These are phyloP conservation scores for Ganoderma sp. DNA, from an alignment of 1,284 basidiomycete genomes.

Conservation along the genomic window DNA sequence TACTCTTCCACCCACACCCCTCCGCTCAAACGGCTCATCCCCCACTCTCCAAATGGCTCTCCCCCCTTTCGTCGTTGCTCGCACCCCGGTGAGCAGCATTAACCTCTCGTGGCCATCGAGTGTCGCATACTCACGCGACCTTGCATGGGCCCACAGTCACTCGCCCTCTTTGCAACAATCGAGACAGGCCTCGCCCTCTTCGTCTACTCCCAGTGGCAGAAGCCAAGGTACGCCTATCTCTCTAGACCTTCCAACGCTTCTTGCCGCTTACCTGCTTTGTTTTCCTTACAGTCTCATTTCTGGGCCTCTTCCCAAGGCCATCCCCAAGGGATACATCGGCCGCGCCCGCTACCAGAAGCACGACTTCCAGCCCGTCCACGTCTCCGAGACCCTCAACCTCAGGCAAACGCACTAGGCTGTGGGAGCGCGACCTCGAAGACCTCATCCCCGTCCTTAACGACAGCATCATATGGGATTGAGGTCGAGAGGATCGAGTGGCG, in stretches of 20 bases:
- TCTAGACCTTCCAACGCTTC: background rate
- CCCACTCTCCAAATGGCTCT: slow-evolving; percentile 29
- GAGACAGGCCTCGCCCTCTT: slow-evolving; percentile 35
- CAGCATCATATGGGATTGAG: slow-evolving; percentile 31
- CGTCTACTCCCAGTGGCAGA: slow-evolving; percentile 36
- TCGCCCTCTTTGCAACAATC: slow-evolving; percentile 36
- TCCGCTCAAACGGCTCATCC: slow-evolving; percentile 19
- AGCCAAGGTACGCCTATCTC: slow-evolving; percentile 32
- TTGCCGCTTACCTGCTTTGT: background rate
- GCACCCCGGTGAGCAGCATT: slow-evolving; percentile 33
- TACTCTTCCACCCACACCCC: slow-evolving; percentile 14
- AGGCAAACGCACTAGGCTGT: slow-evolving; percentile 22
- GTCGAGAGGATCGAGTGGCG: background rate
- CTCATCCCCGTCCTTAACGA: slow-evolving; percentile 30
- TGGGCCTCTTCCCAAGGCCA: slow-evolving; percentile 36
- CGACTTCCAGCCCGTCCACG: slow-evolving; percentile 26
- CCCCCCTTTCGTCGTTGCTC: slow-evolving; percentile 30
- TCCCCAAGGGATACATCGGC: slow-evolving; percentile 38
- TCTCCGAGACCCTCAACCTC: slow-evolving; percentile 23
- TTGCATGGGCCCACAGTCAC: slow-evolving; percentile 25
- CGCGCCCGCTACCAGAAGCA: slow-evolving; percentile 32
- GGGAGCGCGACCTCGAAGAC: slow-evolving; percentile 23
- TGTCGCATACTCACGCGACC: background rate
- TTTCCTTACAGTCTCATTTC: slow-evolving; percentile 27
- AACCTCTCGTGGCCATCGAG: background rate